These are phyloP conservation scores for Penicillium sp. DNA, from an alignment of 2,329 filamentous ascomycete genomes.

Conservation along the genomic window DNA sequence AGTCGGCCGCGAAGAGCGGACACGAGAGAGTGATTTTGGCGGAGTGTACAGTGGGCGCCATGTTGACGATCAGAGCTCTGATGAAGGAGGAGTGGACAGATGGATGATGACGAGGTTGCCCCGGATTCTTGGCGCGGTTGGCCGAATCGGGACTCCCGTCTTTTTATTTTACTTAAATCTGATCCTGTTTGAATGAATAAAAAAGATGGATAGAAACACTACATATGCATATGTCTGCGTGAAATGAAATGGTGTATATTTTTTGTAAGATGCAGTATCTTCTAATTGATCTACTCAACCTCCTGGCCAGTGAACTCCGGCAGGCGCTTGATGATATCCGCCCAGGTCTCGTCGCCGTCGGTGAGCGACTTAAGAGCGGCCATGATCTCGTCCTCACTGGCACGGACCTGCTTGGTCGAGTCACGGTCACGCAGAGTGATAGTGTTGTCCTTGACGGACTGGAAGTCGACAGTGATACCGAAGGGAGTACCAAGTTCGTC, in stretches of 20 bases:
- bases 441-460: slow-evolving; percentile 82
- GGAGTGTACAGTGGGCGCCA: slow-evolving; percentile 41
- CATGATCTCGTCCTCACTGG: slow-evolving; percentile 74
- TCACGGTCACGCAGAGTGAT: slow-evolving; percentile 89
- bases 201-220: background rate
- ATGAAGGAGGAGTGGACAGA: slow-evolving; percentile 20
- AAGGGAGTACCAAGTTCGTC: slow-evolving; percentile 94
- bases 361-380: slow-evolving; percentile 66
- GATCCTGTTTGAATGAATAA: background rate
- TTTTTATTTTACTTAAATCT: background rate
- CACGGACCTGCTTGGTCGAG: slow-evolving; percentile 85
- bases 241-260: slow-evolving; percentile 20
- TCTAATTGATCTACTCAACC: slow-evolving; percentile 40
- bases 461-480: slow-evolving; percentile 93
- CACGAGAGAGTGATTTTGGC: slow-evolving; percentile 71
- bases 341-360: slow-evolving; percentile 63
- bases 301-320: slow-evolving; percentile 81
- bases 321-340: slow-evolving; percentile 71
- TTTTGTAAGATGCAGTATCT: slow-evolving; percentile 7
- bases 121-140: slow-evolving; percentile 30
- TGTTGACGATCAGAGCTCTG: slow-evolving; percentile 15
- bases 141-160: slow-evolving; percentile 14
- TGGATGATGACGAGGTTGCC: slow-evolving; percentile 22
- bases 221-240: background rate
- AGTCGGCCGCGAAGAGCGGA: slow-evolving; percentile 83